Base-by-base conservation (phyloP, 2,329 filamentous ascomycete species). In the Amesomyces nigricolor region DNA sequence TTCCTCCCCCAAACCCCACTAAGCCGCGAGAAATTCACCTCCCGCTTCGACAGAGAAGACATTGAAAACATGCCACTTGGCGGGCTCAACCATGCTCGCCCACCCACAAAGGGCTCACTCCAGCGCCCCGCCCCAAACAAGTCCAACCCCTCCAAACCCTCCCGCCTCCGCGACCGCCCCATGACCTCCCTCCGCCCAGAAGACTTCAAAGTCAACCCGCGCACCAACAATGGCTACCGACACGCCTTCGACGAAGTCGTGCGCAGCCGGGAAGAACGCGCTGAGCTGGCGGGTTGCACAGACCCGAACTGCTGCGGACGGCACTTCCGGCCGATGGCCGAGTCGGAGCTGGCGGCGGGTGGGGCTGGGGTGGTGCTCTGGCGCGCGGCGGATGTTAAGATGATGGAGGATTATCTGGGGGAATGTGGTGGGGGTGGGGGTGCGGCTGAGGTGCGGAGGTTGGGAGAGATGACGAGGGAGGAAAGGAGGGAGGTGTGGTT, bases 131-230 rank as follows among this genome's bases (percentile, higher is more conserved):
- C 19, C 39, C 22, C 26, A 13, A 51, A n/a, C 13, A 49, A 45
- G 29, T 19, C 13, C n/a, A 53, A 32, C 6, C 8, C 35, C 37
- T 5, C 7, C 30, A 16, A 61, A 49, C 16, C 47, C 7, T 45
- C n/a, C 11, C 74, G 75, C 1, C 75, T 88, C 14, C 82, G 89
- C 47, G 68, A 75, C 9, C 81, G 78, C 49, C 79, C 83, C 0
- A 60, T 83, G 3, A 71, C 76, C 0, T 73, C 78, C 35, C 77
- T 95, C 11, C 73, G 73, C 13, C 73, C 87, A 1, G 80, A 82
- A 11, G 86, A 95, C 70, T 96, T 96, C 75, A 92, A 86, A 67
- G 76, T 94, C 63, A 95, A 96, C 61, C 85, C 89, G 0, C 73
- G 75, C 4, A 79, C 76, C 62, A 92, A 91, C 60, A 78, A 86